Evolutionary conservation across 164 flowering plant genomes (phyloP).

Genomic region (Amborella trichopoda): DNA sequence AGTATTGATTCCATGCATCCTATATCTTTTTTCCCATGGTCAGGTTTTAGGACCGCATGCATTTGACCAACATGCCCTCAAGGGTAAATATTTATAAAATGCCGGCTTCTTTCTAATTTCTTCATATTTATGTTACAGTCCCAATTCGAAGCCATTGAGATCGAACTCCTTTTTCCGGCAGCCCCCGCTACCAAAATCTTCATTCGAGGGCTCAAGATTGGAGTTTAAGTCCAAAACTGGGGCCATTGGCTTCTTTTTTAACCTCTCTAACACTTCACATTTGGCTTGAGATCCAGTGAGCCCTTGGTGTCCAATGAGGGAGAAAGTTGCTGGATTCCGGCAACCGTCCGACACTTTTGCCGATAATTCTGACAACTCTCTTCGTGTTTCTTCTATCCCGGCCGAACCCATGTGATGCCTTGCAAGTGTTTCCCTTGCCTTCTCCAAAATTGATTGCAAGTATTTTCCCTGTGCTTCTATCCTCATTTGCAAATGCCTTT

Average conservation of each 20-base stretch:
- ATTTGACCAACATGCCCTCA: too few species aligned
- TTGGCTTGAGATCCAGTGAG: too few species aligned
- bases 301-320: neutral
- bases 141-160: conserved; percentile 1
- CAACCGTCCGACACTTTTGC: neutral
- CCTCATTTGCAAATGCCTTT: conserved; percentile 2
- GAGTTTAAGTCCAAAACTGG: neutral
- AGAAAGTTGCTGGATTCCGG: neutral
- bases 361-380: conserved; percentile 1
- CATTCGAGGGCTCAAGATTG: neutral
- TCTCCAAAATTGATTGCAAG: conserved; percentile 3
- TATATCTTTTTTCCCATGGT: too few species aligned
- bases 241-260: too few species aligned
- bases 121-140: neutral
- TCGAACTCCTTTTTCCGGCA: conserved; percentile 2
- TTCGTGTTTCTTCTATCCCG: conserved; percentile 1
- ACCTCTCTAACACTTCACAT: too few species aligned
- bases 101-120: too few species aligned
- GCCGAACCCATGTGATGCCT: conserved; percentile 1
- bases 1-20: too few species aligned
- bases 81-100: too few species aligned
- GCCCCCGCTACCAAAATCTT: too few species aligned
- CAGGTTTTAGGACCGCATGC: too few species aligned
- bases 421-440: conserved; percentile 1
- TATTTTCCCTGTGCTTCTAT: conserved; percentile 2